Evolutionary conservation across 257 asterid species (phyloP), one percentile per base, ranked within the genome.

Genomic region (Przewalskia tangutica): DNA sequence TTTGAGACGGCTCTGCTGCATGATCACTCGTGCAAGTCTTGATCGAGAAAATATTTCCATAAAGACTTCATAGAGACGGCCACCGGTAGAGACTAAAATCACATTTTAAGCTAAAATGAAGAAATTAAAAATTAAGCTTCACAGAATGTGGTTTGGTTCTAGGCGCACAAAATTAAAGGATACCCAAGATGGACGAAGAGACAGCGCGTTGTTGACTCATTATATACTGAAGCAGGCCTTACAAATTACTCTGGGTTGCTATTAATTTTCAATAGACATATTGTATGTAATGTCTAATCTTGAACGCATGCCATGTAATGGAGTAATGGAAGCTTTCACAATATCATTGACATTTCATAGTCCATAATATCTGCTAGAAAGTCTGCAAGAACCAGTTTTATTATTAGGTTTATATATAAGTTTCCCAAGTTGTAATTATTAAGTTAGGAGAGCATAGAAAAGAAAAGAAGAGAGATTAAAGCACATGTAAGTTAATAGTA

Each of bases 301-400:
- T 55, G 20, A 17, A 55, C n/a, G 60, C 13, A 53, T 13, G 58
- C 58, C 32, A 27, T 27, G 32, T 13, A 11, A 6, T 53, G 18
- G 58, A 53, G 18, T 4, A 16, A 16, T 17, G 34, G 8, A 70
- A 18, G 4, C 82, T 87, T 87, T 38, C 89, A 87, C 83, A 88
- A 38, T 38, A 4, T 48, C 86, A 85, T 90, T 16, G 81, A 27
- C 80, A 90, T 82, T 34, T 90, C 87, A 79, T 78, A 71, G 82
- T 90, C 94, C 92, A 90, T 90, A 7, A 71, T 88, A 64, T 90
- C 92, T 87, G 86, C 94, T 58, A 88, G 81, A 83, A 87, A 90
- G 80, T 88, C 93, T 90, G 90, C 32, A 82, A 38, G 42, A 42
- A 77, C 50, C 64, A 54, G 17, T 40, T 40, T 27, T 27, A 27